Evolutionary conservation across 2,329 filamentous ascomycete species (phyloP).

Genomic region (Arthroderma uncinatum): DNA sequence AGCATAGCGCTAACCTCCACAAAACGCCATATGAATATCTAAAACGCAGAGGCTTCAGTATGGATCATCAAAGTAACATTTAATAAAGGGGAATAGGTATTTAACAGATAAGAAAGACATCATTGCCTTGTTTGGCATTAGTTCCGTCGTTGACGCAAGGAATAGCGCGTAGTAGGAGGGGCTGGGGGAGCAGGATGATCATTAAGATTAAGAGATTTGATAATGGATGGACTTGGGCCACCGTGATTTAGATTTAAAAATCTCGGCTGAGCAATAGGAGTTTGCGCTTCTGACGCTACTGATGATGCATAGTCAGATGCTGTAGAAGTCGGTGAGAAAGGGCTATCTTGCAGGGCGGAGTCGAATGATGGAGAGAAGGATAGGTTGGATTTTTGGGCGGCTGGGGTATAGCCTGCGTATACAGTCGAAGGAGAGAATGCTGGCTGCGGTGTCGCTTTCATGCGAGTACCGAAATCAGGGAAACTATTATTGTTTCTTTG

Average conservation of each 20-base stretch:
- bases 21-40: neutral
- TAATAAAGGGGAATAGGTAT: neutral
- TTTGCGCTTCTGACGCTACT: constrained; percentile 13
- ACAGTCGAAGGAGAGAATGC: neutral
- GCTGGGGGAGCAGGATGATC: constrained; percentile 5
- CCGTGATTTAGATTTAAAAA: neutral
- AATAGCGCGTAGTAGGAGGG: constrained; percentile 11
- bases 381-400: neutral
- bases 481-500: neutral
- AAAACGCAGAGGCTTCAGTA: neutral
- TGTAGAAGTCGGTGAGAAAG: constrained; percentile 12
- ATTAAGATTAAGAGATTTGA: constrained; percentile 10
- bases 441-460: constrained; percentile 9
- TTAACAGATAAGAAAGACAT: neutral
- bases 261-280: constrained; percentile 8
- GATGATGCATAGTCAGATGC: constrained; percentile 15
- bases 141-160: constrained; percentile 10
- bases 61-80: neutral
- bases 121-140: neutral
- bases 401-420: neutral
- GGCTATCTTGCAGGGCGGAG: constrained; percentile 12
- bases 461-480: neutral
- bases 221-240: constrained; percentile 12
- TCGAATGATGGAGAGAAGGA: constrained; percentile 14
- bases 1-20: neutral